Evolutionary conservation across 129 eudicot species (phyloP).

Genomic region (Arctium minus): DNA sequence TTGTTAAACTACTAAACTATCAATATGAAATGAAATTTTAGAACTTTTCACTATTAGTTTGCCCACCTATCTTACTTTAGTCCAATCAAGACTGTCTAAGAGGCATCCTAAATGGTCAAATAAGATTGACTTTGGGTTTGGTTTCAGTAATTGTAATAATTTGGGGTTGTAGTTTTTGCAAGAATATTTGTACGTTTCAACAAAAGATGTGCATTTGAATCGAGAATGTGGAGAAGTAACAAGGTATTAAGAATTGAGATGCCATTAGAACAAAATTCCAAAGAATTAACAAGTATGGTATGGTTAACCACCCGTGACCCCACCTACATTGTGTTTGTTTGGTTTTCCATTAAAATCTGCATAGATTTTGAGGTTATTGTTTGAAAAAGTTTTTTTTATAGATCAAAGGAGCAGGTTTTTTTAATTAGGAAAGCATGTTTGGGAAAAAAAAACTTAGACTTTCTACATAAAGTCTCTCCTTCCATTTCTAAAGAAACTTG

Average conservation of each 20-base stretch:
- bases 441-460: too few species aligned
- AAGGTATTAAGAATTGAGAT: conserved; percentile 21
- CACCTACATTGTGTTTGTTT: not conserved
- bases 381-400: too few species aligned
- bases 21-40: not conserved
- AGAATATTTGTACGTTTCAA: not conserved
- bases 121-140: not conserved
- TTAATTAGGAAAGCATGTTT: too few species aligned
- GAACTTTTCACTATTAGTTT: not conserved
- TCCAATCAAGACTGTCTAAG: not conserved
- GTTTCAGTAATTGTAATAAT: too few species aligned
- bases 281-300: conserved; percentile 22
- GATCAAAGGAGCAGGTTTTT: too few species aligned
- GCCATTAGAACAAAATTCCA: conserved; percentile 28
- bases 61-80: too few species aligned
- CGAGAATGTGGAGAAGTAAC: not conserved
- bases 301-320: conserved; percentile 28
- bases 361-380: too few species aligned
- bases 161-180: not conserved
- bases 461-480: too few species aligned
- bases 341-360: too few species aligned
- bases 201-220: not conserved
- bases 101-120: not conserved
- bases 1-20: too few species aligned
- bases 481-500: too few species aligned